Percentiles rank a stretch among this genome's conserved stretches.
These are phyloP conservation scores for Cryomyces antarcticus DNA, from an alignment of 495 filamentous ascomycete species.

Conservation along the genomic window DNA sequence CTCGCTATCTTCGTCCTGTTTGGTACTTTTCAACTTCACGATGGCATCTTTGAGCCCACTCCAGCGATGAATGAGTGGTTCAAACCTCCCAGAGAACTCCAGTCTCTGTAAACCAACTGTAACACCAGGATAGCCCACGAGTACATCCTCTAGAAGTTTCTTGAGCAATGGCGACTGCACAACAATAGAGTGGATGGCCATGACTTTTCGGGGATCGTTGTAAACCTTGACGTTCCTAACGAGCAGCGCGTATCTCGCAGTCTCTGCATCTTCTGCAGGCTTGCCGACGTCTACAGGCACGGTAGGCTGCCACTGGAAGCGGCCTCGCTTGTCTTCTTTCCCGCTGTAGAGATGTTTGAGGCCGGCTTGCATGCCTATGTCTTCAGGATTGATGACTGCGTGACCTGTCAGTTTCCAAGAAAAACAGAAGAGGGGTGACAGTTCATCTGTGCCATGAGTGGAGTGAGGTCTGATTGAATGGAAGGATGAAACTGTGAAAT, in stretches of 20 bases:
- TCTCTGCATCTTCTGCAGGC: conserved; percentile 30
- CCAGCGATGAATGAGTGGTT: conserved; percentile 51
- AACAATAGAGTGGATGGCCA: conserved; percentile 40
- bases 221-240: conserved; percentile 30
- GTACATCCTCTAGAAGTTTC: conserved; percentile 30
- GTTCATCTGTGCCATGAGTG: too few relatives aligned
- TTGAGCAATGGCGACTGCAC: conserved; percentile 45
- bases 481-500: too few relatives aligned
- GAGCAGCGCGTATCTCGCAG: conserved; percentile 30
- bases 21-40: conserved; percentile 1
- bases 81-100: conserved; percentile 37
- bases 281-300: conserved; percentile 26
- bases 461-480: too few relatives aligned
- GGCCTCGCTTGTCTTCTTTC: conserved; percentile 21
- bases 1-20: too few relatives aligned
- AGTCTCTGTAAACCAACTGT: conserved; percentile 37
- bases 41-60: conserved; percentile 22
- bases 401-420: too few relatives aligned
- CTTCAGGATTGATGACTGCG: too few relatives aligned
- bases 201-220: conserved; percentile 38
- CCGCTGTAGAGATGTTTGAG: conserved; percentile 16
- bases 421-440: too few relatives aligned
- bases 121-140: conserved; percentile 43
- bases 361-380: conserved; percentile 5
- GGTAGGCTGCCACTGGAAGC: conserved; percentile 21